phyloP scores from a whole-genome alignment of 2,329 filamentous ascomycete genomes.

The Trichoderma aggressivum region DNA sequence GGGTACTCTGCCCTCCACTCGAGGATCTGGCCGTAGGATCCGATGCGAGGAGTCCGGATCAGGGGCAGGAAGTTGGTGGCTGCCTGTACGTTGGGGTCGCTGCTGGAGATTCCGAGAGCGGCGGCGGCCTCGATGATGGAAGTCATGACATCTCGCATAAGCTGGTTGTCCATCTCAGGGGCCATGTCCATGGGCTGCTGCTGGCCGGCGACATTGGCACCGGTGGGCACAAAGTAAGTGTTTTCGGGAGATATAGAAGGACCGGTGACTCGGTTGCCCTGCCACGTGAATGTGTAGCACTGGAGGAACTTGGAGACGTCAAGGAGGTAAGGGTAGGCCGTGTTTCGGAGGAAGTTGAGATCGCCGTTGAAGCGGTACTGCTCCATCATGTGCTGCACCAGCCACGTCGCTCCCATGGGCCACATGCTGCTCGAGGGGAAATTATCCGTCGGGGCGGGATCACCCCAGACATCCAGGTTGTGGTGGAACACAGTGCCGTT shows the following conservation, averaged over 20 bases:
- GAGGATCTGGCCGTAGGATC: constrained; percentile 33
- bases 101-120: constrained; percentile 6
- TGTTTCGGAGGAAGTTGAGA: constrained; percentile 22
- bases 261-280: constrained; percentile 27
- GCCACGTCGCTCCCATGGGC: constrained; percentile 41
- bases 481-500: constrained; percentile 32
- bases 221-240: constrained; percentile 23
- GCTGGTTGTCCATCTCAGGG: constrained; percentile 30
- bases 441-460: constrained; percentile 32
- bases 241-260: constrained; percentile 31
- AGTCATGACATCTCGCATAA: constrained; percentile 19
- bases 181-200: constrained; percentile 21
- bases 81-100: constrained; percentile 10
- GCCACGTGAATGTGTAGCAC: constrained; percentile 32
- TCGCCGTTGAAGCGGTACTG: constrained; percentile 36
- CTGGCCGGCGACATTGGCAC: background rate
- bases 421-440: constrained; percentile 29
- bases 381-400: constrained; percentile 39
- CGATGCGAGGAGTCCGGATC: constrained; percentile 18
- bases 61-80: constrained; percentile 14
- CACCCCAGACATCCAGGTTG: constrained; percentile 35
- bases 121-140: constrained; percentile 13
- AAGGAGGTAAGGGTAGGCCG: constrained; percentile 30
- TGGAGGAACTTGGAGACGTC: constrained; percentile 33
- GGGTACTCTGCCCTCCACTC: constrained; percentile 36